phyloP scores from a whole-genome alignment of 495 filamentous ascomycete genomes.

The Daldinia grandis region DNA sequence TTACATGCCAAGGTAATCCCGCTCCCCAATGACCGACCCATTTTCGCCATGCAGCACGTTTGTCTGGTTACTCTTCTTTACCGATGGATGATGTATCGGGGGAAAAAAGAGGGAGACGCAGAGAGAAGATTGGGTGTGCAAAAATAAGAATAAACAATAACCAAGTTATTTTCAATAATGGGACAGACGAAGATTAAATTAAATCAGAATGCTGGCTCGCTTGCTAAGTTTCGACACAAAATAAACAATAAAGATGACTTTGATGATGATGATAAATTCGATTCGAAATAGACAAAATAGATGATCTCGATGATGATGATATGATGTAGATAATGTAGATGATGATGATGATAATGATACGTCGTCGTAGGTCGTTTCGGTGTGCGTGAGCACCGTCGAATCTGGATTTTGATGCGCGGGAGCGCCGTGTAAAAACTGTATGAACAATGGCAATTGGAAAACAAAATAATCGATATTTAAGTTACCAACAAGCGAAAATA shows the following conservation, averaged over 20 bases:
- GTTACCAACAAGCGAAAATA: slow-evolving; percentile 38
- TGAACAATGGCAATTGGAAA: slow-evolving; percentile 33
- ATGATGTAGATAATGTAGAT: slow-evolving; percentile 34
- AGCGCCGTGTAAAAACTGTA: slow-evolving; percentile 37
- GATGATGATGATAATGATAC: slow-evolving; percentile 28
- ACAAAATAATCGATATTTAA: slow-evolving; percentile 24
- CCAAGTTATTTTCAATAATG: slow-evolving; percentile 22
- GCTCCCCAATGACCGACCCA: slow-evolving; percentile 41
- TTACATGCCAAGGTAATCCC: slow-evolving; percentile 36
- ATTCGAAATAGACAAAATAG: slow-evolving; percentile 5
- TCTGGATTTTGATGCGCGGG: slow-evolving; percentile 36
- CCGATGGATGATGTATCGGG: slow-evolving; percentile 28
- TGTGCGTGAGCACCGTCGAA: slow-evolving; percentile 42
- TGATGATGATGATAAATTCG: slow-evolving; percentile 12
- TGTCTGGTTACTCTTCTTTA: slow-evolving; percentile 11
- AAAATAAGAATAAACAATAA: slow-evolving; percentile 38
- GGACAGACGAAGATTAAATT: slow-evolving; percentile 35
- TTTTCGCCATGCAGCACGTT: slow-evolving; percentile 46
- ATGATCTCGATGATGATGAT: not conserved
- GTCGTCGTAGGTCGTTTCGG: slow-evolving; percentile 38
- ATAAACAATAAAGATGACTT: slow-evolving; percentile 30
- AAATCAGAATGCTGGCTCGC: slow-evolving; percentile 56
- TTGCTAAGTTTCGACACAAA: slow-evolving; percentile 48
- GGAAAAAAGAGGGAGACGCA: slow-evolving; percentile 9
- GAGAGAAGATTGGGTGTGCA: slow-evolving; percentile 4